A percentile compares a stretch with the other conserved stretches of the same genome.
phyloP scores from a whole-genome alignment of 306 rosid species.

The Prinsepia uniflora region DNA sequence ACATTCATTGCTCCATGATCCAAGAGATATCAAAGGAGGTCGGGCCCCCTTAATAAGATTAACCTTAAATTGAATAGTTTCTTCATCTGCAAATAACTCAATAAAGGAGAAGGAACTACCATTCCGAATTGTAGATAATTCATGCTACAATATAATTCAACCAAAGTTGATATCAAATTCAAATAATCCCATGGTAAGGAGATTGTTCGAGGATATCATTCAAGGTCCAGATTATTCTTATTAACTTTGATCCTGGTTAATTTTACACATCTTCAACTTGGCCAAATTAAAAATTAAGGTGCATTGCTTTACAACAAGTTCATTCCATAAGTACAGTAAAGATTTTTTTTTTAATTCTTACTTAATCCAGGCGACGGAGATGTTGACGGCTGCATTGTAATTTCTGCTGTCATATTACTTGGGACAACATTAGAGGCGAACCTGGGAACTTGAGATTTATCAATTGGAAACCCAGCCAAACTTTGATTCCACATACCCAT shows the following conservation, averaged over 20 bases:
- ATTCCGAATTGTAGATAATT: background rate
- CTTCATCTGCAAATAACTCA: background rate
- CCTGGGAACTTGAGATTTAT: constrained; percentile 44
- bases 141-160: constrained; percentile 2
- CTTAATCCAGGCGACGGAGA: constrained; percentile 39
- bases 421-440: constrained; percentile 40
- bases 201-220: constrained; percentile 17
- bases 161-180: constrained; percentile 11
- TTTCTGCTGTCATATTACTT: constrained; percentile 34
- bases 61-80: constrained; percentile 1
- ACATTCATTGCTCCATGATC: constrained; percentile 13
- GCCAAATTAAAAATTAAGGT: constrained; percentile 7
- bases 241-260: background rate
- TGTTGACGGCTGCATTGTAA: constrained; percentile 34
- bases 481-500: constrained; percentile 42
- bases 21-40: constrained; percentile 4
- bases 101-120: background rate
- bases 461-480: constrained; percentile 36
- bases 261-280: constrained; percentile 13
- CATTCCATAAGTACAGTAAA: constrained; percentile 5
- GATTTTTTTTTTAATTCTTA: constrained; percentile 25
- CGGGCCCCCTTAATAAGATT: background rate
- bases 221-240: constrained; percentile 3
- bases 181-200: background rate
- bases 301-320: constrained; percentile 8